Conservation (phyloP, 2,329 filamentous ascomycete genomes). For the Lachnum nothofagi region DNA sequence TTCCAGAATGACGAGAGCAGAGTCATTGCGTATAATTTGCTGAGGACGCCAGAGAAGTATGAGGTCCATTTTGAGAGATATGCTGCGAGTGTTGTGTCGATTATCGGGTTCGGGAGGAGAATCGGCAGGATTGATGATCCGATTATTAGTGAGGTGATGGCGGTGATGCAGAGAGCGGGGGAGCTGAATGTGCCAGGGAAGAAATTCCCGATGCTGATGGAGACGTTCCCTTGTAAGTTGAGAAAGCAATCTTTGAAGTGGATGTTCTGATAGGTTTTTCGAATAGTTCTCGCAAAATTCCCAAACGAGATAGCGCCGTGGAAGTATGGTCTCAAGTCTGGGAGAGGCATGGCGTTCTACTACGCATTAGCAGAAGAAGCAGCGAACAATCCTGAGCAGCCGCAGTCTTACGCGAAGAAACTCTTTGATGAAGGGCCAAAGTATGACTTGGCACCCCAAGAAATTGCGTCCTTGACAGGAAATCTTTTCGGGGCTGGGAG, state of each 20-base stretch:
- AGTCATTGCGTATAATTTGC: conserved; percentile 18
- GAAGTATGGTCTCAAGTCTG: conserved; percentile 21
- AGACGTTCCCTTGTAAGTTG: conserved; percentile 23
- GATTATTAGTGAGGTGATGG: conserved; percentile 21
- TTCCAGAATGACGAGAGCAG: conserved; percentile 25
- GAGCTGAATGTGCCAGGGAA: conserved; percentile 25
- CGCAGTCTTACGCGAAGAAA: conserved; percentile 21
- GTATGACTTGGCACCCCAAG: conserved; percentile 15
- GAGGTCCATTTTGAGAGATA: conserved; percentile 23
- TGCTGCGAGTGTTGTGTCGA: conserved; percentile 22
- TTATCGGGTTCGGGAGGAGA: conserved; percentile 24
- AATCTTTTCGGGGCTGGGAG: conserved; percentile 40
- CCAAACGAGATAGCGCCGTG: conserved; percentile 21
- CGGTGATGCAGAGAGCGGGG: conserved; percentile 22
- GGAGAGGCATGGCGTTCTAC: conserved; percentile 19
- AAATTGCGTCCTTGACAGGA: conserved; percentile 28
- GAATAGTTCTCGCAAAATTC: conserved; percentile 21
- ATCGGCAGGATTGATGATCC: conserved; percentile 19
- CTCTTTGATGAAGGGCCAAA: conserved; percentile 23
- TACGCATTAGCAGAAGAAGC: conserved; percentile 23
- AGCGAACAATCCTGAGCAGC: conserved; percentile 17
- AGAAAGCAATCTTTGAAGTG: not conserved
- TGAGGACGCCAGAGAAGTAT: conserved; percentile 18
- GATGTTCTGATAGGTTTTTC: not conserved
- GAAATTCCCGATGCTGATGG: conserved; percentile 24